phyloP scores from a whole-genome alignment of 495 filamentous ascomycete species.

The Penicillium dipodomyicola region DNA sequence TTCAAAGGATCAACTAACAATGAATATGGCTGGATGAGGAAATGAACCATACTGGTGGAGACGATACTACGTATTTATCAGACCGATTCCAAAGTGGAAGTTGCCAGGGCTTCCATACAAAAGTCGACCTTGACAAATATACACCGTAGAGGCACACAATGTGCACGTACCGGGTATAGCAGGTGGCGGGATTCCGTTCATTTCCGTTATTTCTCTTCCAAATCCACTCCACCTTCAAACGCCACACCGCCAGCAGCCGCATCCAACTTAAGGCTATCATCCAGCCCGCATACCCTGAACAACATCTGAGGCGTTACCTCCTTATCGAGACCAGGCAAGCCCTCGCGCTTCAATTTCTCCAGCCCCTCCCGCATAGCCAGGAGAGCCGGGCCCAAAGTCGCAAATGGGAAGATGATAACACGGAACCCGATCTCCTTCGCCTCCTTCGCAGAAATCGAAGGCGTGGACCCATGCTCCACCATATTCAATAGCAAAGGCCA shows the following conservation, averaged over 20 bases:
- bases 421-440: conserved; percentile 60
- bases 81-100: not conserved
- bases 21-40: not conserved
- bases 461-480: conserved; percentile 62
- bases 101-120: not conserved
- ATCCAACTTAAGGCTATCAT: conserved; percentile 57
- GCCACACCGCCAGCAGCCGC: conserved; percentile 53
- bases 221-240: conserved; percentile 43
- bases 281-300: conserved; percentile 59
- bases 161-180: not conserved
- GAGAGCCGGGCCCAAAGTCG: conserved; percentile 52
- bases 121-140: not conserved
- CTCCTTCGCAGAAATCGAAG: conserved; percentile 56
- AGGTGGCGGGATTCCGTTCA: conserved; percentile 7
- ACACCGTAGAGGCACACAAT: not conserved
- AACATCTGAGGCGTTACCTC: conserved; percentile 52
- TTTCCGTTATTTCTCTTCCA: conserved; percentile 19
- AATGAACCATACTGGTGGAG: not conserved
- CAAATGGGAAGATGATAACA: conserved; percentile 62
- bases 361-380: conserved; percentile 49
- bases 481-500: conserved; percentile 66
- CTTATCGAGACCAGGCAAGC: conserved; percentile 44
- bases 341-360: conserved; percentile 50
- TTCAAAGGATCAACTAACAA: not conserved
- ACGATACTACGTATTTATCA: not conserved